These are phyloP conservation scores for Spathaspora hagerdaliae DNA, from an alignment of 805 yeast genomes.

Conservation along the genomic window DNA sequence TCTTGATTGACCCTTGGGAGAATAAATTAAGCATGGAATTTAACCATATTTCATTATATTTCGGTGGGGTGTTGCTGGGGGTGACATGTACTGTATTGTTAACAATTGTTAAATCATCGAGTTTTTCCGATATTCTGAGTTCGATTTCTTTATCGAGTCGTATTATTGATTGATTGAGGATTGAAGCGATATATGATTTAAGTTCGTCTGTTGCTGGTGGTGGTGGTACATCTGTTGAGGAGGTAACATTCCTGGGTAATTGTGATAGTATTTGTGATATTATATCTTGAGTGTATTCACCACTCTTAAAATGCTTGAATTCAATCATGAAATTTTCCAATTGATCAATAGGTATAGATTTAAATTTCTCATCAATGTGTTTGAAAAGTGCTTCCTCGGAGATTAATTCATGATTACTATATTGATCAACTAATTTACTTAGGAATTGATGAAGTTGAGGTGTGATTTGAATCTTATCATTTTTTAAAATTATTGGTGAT, in stretches of 20 bases:
- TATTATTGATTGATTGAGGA: neutral
- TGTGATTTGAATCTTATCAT: conserved; percentile 31
- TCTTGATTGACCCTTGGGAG: conserved; percentile 29
- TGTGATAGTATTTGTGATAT: neutral
- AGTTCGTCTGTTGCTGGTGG: neutral
- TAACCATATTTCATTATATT: conserved; percentile 1
- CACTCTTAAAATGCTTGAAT: neutral
- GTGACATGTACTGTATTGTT: conserved; percentile 6
- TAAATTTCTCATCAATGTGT: conserved; percentile 3
- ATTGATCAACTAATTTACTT: conserved; percentile 28
- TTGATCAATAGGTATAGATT: neutral
- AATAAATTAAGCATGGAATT: conserved; percentile 11
- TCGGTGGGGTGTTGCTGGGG: conserved; percentile 9
- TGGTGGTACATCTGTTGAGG: neutral
- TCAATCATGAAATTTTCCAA: neutral
- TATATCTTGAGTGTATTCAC: neutral
- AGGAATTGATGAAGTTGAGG: conserved; percentile 38
- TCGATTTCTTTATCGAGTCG: conserved; percentile 1
- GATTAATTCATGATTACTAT: conserved; percentile 2
- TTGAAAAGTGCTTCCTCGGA: neutral
- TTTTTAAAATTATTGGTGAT: conserved; percentile 16
- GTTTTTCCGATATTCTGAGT: conserved; percentile 1
- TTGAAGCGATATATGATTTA: neutral
- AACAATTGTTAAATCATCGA: conserved; percentile 10
- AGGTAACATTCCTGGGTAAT: neutral